Conservation (phyloP, 192 early-diverging fungal genomes). For the Podila verticillata region DNA sequence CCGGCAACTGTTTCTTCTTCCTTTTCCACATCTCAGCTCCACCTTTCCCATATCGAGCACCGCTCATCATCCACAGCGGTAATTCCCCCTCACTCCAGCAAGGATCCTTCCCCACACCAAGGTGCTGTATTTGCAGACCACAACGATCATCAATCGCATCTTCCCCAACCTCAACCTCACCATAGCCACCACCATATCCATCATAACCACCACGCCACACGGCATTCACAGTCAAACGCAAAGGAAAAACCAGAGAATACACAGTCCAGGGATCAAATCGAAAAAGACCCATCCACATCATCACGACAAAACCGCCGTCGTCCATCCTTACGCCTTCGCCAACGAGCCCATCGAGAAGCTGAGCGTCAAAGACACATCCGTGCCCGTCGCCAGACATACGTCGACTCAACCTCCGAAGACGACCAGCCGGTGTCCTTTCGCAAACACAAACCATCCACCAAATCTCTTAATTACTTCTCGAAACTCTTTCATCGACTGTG, state of each 20-base stretch:
- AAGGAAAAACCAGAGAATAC: background rate
- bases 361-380: background rate
- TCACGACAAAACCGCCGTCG: background rate
- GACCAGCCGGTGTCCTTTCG: background rate
- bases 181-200: background rate
- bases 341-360: background rate
- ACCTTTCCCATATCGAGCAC: background rate
- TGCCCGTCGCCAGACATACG: background rate
- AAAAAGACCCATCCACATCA: conserved; percentile 1
- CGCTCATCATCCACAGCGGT: background rate
- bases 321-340: background rate
- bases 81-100: background rate
- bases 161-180: conserved; percentile 1
- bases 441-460: background rate
- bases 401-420: background rate
- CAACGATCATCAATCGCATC: background rate
- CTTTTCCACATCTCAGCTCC: background rate
- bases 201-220: background rate
- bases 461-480: conserved; percentile 10
- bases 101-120: background rate
- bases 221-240: background rate
- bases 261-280: background rate
- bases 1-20: background rate
- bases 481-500: conserved; percentile 13
- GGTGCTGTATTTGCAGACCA: background rate